phyloP scores from a whole-genome alignment of 345 rosid species.

The Ailanthus altissimus region DNA sequence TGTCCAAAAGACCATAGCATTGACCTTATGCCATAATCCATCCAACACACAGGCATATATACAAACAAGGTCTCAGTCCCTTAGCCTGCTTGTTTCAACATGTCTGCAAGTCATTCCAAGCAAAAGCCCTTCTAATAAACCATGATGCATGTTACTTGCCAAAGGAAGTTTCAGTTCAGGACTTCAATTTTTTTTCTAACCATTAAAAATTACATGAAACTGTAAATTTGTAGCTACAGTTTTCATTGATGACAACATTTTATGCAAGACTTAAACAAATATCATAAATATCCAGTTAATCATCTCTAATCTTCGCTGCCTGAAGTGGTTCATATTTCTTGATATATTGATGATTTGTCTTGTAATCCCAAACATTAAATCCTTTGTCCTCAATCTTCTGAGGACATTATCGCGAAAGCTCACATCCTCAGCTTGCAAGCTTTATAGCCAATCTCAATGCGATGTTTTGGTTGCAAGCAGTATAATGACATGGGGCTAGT shows the following conservation, averaged over 20 bases:
- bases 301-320: neutral
- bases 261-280: neutral
- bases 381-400: neutral
- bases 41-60: constrained; percentile 24
- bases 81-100: constrained; percentile 8
- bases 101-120: constrained; percentile 6
- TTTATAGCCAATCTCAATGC: neutral
- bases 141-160: neutral
- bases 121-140: neutral
- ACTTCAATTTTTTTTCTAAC: neutral
- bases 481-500: constrained; percentile 22
- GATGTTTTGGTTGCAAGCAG: constrained; percentile 24
- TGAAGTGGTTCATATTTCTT: neutral
- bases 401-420: constrained; percentile 1
- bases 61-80: constrained; percentile 22
- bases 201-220: neutral
- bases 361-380: too few relatives aligned
- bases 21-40: constrained; percentile 20
- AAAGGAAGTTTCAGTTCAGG: neutral
- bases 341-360: neutral
- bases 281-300: neutral
- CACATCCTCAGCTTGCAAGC: constrained; percentile 17
- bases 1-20: constrained; percentile 22
- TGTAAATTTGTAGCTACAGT: neutral
- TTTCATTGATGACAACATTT: too few relatives aligned